Evolutionary conservation across 1,284 basidiomycete species (phyloP), one percentile per base, ranked within the genome.

Genomic region (Ustilago crameri): DNA sequence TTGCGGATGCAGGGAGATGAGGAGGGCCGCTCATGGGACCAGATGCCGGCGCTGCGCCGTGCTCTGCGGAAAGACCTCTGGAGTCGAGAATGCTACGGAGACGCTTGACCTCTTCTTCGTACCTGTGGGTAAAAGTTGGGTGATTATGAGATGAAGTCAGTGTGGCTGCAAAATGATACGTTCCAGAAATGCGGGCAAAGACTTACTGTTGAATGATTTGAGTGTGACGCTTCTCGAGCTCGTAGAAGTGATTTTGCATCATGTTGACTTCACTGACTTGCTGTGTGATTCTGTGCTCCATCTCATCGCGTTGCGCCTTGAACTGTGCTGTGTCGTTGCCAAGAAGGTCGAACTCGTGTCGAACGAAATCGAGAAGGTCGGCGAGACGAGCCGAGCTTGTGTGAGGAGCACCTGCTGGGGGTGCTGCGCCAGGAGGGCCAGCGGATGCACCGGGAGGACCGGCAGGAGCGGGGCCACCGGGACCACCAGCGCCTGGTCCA

Each of bases 301-400:
- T 92, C 67, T 97, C 94, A 79, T 96, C 94, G 56, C 92, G 86
- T 85, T 95, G 92, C 34, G 85, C 87, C 68, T 92, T 89, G 79
- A 92, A 86, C 26, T 88, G 81, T 20, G 85, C 86, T 50, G 91
- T 86, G 82, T 96, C 93, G 62, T 87, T 86, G 15, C 88, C 86
- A 62, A 95, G 86, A 51, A 86, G 86, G 62, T 96, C 94, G 80
- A 93, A 95, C 85, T 97, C 95, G 55, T 90, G 88, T 72, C 91
- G 88, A 80, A 96, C 90, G 65, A 88, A 86, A 52, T 95, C 93
- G 73, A 97, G 89, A 34, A 90, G 88, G 63, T 95, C 93, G 63
- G 88, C 88, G 70, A 96, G 86, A 45, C 92, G 70, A 14, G 79
- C 58, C 3, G 71, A 75, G 52, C 62, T 59, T 9, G 71, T 69